A percentile compares a stretch with the other conserved stretches of the same genome.
phyloP scores from a whole-genome alignment of 805 yeast species.

The Ogataea nitratoaversa region DNA sequence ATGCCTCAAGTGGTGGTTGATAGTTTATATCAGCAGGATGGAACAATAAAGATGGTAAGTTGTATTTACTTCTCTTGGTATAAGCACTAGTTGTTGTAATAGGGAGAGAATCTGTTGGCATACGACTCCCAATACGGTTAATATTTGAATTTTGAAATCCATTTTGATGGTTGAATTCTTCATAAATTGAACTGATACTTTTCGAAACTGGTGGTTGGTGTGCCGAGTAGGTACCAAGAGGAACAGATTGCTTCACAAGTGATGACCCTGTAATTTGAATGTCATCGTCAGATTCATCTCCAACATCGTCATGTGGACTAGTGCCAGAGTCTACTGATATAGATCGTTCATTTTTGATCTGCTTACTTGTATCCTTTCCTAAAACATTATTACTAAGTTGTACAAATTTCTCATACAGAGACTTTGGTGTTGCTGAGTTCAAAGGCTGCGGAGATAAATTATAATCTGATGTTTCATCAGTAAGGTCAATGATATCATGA shows the following conservation, averaged over 20 bases:
- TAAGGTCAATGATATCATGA: conserved; percentile 1
- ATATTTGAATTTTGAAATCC: too few relatives aligned
- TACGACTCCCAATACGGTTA: too few relatives aligned
- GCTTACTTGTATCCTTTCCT: too few relatives aligned
- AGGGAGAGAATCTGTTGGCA: background rate
- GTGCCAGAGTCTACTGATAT: background rate
- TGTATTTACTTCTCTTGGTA: background rate
- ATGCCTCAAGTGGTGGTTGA: background rate
- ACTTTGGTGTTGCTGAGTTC: too few relatives aligned
- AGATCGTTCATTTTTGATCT: background rate
- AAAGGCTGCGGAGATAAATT: too few relatives aligned
- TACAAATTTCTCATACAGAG: too few relatives aligned
- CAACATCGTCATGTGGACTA: conserved; percentile 2
- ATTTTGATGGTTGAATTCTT: background rate
- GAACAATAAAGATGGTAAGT: background rate
- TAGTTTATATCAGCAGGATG: background rate
- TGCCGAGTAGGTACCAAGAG: too few relatives aligned
- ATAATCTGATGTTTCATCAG: background rate
- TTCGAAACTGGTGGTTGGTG: background rate
- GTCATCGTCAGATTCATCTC: conserved; percentile 6
- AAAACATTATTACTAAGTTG: too few relatives aligned
- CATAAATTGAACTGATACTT: background rate
- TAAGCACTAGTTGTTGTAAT: background rate
- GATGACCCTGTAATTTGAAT: conserved; percentile 3
- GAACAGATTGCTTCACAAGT: background rate